phyloP scores from a whole-genome alignment of 345 rosid genomes.

The Mercurialis annua region DNA sequence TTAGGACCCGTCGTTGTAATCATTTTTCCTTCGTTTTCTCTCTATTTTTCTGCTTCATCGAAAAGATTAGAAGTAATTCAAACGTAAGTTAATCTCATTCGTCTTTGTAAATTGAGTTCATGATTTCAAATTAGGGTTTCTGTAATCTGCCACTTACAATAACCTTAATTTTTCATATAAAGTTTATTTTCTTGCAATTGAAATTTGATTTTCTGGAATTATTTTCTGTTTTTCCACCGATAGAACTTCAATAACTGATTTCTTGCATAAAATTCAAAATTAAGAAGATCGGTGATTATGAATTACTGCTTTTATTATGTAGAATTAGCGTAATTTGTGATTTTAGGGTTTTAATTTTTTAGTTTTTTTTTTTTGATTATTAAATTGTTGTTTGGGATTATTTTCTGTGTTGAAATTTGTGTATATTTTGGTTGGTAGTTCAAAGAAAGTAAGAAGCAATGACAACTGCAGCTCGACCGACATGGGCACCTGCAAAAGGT shows the following conservation, averaged over 20 bases:
- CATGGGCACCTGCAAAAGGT: constrained; percentile 99
- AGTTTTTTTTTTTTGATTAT: neutral
- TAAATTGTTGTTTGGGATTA: neutral
- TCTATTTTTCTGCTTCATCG: neutral
- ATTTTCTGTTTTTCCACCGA: neutral
- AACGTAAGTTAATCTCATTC: too few species aligned
- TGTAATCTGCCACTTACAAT: neutral
- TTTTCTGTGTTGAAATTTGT: too few species aligned
- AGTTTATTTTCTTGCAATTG: too few species aligned
- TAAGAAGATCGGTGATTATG: too few species aligned
- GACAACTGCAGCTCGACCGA: constrained; percentile 98
- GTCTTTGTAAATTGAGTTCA: neutral
- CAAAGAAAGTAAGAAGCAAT: constrained; percentile 29
- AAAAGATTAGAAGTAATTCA: neutral
- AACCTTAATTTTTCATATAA: neutral
- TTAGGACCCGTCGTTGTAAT: too few species aligned
- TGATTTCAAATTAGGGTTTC: neutral
- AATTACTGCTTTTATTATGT: too few species aligned
- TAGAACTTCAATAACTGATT: too few species aligned
- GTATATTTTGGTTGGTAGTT: neutral
- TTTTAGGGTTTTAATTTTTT: too few species aligned
- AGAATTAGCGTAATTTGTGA: too few species aligned
- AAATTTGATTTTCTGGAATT: too few species aligned
- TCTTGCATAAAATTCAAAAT: too few species aligned
- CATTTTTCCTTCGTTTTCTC: neutral